A percentile compares a stretch with the other conserved stretches of the same genome.
Evolutionary conservation across 225 moss, liverwort and hornwort species (phyloP).

Genomic region (Pseudoscleropodium purum): DNA sequence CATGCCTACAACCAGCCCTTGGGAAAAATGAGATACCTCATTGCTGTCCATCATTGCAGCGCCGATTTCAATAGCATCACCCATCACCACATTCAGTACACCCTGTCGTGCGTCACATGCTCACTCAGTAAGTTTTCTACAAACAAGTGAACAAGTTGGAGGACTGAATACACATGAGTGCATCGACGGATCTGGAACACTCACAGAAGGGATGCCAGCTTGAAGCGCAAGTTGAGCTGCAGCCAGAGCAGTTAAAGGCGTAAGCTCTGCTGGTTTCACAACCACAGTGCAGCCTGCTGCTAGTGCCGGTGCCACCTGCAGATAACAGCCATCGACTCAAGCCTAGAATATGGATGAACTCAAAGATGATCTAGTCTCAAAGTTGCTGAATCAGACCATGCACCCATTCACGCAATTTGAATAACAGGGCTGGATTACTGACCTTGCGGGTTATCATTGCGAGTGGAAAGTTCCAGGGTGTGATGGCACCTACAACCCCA

Average conservation of each 20-base stretch:
- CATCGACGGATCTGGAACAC: constrained; percentile 2
- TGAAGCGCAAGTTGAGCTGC: constrained; percentile 82
- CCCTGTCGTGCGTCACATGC: constrained; percentile 43
- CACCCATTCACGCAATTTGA: not conserved
- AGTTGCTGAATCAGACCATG: not conserved
- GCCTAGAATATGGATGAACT: not conserved
- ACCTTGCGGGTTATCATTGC: constrained; percentile 99
- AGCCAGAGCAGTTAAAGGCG: constrained; percentile 88
- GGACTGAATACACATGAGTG: not conserved
- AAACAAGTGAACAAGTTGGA: not conserved
- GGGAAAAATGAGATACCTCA: constrained; percentile 30
- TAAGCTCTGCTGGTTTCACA: constrained; percentile 88
- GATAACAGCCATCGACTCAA: not conserved
- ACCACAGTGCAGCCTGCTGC: constrained; percentile 96
- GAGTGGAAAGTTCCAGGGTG: constrained; percentile 98
- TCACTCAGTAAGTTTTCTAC: not conserved
- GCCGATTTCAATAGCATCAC: constrained; percentile 84
- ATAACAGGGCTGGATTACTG: not conserved
- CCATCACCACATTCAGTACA: constrained; percentile 86
- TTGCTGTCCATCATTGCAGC: constrained; percentile 78
- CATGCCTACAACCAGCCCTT: not conserved
- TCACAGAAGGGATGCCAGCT: constrained; percentile 93
- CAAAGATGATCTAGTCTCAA: not conserved
- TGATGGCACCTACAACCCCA: constrained; percentile 94
- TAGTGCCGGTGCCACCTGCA: constrained; percentile 96